Evolutionary conservation across 257 asterid species (phyloP), one percentile per base, ranked within the genome.

Genomic region (Thymus quinquecostatus): DNA sequence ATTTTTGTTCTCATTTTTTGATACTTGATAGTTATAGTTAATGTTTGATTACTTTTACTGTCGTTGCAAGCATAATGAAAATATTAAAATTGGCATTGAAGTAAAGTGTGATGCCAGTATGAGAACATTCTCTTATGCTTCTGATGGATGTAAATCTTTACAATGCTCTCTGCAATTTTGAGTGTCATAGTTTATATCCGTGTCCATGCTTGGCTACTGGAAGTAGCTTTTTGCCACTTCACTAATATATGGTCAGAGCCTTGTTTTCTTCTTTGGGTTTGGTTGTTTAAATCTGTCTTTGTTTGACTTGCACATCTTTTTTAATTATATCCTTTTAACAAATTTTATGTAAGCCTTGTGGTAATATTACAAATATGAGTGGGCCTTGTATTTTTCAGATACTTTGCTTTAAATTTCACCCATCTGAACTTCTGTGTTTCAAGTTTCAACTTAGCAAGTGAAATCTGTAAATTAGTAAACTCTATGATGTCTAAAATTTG

Each of bases 301-400:
- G 34, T n/a, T 53, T 33, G 43, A 53, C 43, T 58, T 12, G 59
- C 41, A 51, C 61, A 11, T 56, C 32, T 27, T 51, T 70, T 14
- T 28, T 21, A 21, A 21, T 21, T 51, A 43, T 29, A 38, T 30
- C 10, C 41, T 56, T 29, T 55, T 30, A 29, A 12, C 49, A 66
- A 65, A 38, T 11, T 36, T 71, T 40, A 50, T 65, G 41, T 58
- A 21, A 45, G n/a, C 45, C n/a, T 59, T 55, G 54, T 59, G 34
- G 12, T 56, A 44, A n/a, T 13, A 54, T 30, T 51, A 60, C 14
- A 43, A 49, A 8, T 8, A 14, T 14, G 36, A 49, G 58, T 12
- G 3, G 21, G 21, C 21, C 21, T 21, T 21, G 21, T 21, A 21
- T 8, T 32, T 71, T 64, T 57, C 4, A 58, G 61, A 61, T 28